phyloP scores from a whole-genome alignment of 2,329 filamentous ascomycete species.

The Clonostachys solani region DNA sequence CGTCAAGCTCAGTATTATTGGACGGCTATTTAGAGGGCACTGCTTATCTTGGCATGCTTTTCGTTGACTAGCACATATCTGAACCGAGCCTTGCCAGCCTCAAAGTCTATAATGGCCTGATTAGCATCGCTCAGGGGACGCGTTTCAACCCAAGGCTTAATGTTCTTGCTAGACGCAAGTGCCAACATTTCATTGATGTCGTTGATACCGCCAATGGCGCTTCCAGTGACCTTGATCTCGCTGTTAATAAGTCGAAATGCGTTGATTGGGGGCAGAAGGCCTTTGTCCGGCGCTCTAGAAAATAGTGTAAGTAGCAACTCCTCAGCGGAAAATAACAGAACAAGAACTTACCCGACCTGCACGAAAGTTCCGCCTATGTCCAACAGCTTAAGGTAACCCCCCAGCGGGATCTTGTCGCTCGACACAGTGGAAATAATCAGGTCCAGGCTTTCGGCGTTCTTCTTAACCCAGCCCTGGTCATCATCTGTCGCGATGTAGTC shows the following conservation, averaged over 20 bases:
- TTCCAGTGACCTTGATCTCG: constrained; percentile 1
- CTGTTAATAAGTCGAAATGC: not conserved
- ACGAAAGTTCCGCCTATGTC: not conserved
- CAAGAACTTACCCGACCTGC: constrained; percentile 37
- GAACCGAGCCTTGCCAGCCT: constrained; percentile 40
- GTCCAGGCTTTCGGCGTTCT: constrained; percentile 46
- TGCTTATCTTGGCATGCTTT: constrained; percentile 4
- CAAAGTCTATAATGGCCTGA: constrained; percentile 45
- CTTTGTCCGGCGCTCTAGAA: constrained; percentile 1
- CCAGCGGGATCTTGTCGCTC: constrained; percentile 49
- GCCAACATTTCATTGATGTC: constrained; percentile 49
- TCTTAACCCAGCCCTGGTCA: constrained; percentile 48
- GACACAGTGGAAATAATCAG: constrained; percentile 57
- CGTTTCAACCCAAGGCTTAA: constrained; percentile 49
- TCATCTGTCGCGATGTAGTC: constrained; percentile 37
- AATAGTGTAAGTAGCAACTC: constrained; percentile 33
- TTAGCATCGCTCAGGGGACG: constrained; percentile 51
- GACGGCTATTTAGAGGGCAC: no score
- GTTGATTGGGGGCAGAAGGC: constrained; percentile 3
- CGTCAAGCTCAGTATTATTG: no score
- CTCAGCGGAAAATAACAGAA: constrained; percentile 4
- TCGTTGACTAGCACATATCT: constrained; percentile 35
- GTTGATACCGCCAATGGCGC: constrained; percentile 1
- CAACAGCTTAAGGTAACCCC: constrained; percentile 36
- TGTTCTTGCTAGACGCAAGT: constrained; percentile 45